Evolutionary conservation across 2,329 filamentous ascomycete species (phyloP).

Genomic region (Fusarium vanettenii): DNA sequence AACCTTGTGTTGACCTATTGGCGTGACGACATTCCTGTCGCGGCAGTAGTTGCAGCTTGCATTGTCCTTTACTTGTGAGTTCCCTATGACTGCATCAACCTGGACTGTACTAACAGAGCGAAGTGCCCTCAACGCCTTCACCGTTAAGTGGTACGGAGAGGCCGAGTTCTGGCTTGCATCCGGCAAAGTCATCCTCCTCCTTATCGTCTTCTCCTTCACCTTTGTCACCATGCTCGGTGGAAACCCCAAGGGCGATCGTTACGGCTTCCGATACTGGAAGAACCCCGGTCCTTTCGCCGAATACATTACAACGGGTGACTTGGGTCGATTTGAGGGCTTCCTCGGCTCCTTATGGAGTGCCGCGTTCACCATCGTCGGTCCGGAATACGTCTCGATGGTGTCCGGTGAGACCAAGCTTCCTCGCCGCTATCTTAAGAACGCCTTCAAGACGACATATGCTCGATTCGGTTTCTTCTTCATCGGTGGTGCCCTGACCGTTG

Average conservation of each 20-base stretch:
- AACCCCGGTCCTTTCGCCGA: conserved; percentile 23
- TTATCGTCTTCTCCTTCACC: conserved; percentile 27
- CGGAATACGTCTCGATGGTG: conserved; percentile 66
- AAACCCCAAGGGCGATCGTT: conserved; percentile 17
- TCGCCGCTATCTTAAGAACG: conserved; percentile 25
- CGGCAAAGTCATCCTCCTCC: conserved; percentile 25
- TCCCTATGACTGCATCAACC: background rate
- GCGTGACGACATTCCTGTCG: conserved; percentile 28
- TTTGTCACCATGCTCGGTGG: conserved; percentile 27
- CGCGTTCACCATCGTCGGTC: conserved; percentile 69
- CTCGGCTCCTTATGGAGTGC: conserved; percentile 22
- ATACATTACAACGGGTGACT: conserved; percentile 15
- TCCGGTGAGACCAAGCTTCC: conserved; percentile 26
- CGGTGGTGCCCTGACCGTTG: conserved; percentile 55
- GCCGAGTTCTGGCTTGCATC: conserved; percentile 25
- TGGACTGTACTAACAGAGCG: background rate
- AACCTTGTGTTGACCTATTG: conserved; percentile 25
- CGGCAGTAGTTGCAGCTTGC: conserved; percentile 21
- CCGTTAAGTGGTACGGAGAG: conserved; percentile 27
- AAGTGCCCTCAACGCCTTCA: conserved; percentile 17
- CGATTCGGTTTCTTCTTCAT: conserved; percentile 30
- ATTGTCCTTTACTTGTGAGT: conserved; percentile 20
- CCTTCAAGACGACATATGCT: conserved; percentile 25
- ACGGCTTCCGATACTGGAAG: conserved; percentile 29
- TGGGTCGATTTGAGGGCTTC: conserved; percentile 25